Base-by-base conservation (phyloP, 2,329 filamentous ascomycete species). In the Dothiorella sarmentorum region DNA sequence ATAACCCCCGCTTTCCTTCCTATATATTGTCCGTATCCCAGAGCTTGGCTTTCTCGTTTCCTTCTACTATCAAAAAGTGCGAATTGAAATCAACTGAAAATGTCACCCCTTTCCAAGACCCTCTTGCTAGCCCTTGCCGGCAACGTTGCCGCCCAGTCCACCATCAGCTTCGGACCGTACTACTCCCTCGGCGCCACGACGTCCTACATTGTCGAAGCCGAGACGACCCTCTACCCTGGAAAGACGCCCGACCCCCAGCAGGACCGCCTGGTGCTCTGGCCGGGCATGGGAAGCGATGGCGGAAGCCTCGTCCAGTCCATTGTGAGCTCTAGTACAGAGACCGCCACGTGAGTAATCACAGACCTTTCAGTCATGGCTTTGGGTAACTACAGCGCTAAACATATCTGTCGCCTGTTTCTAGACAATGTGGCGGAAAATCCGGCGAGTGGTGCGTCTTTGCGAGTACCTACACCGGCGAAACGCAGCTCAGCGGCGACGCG, bases 211-310 rank as follows among this genome's bases (percentile, higher is more conserved):
- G 71, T 72, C 24, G 76, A 78, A 61, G 68, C 76, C 5, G 75
- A 70, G 15, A 75, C 77, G 1, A 80, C 77, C 2, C 70, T 80
- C 17, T 64, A 75, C 9, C 66, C 79, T 2, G 77, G 78, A 2
- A 68, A 71, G 0, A 62, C 65, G 1, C 76, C 77, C 0, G 73
- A 65, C 27, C 66, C 68, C 47, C 68, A 63, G 31, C 63, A 65
- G 9, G 74, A 75, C n/a, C 68, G 70, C 56, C 60, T 71, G 29
- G 75, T 75, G 9, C 68, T 80, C 13, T 80, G 77, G 78, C 76
- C 79, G n/a, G 78, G 78, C 17, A 79, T 80, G 77, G 77, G 78
- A 3, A 80, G 76, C 5, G 76, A 75, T 2, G 74, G 76, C n/a
- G 78, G 77, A 15, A 76, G 79, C 60, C 61, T 80, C 64, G 76